A percentile compares a stretch with the other conserved stretches of the same genome.
Conservation (phyloP, 2,329 filamentous ascomycete species). For the Aspergillus pseudonomiae region DNA sequence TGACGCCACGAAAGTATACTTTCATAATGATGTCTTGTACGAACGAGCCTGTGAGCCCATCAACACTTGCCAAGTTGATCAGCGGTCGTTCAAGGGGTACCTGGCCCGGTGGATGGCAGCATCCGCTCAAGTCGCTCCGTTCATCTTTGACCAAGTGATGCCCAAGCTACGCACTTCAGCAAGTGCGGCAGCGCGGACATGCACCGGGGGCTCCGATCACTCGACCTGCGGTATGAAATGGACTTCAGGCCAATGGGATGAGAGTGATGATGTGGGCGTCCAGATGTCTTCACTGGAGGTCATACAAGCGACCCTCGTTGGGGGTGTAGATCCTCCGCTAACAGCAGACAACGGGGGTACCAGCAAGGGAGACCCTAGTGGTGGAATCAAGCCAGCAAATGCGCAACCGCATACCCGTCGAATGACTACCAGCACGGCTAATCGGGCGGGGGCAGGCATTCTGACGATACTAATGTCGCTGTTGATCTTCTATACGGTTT, state of each 20-base stretch:
- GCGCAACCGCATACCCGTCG: slow-evolving; percentile 19
- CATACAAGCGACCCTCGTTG: slow-evolving; percentile 38
- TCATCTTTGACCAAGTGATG: slow-evolving; percentile 54
- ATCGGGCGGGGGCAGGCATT: slow-evolving; percentile 48
- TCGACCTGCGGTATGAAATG: slow-evolving; percentile 46
- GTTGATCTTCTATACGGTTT: slow-evolving; percentile 36
- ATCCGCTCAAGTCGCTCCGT: slow-evolving; percentile 61
- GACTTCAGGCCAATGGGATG: slow-evolving; percentile 41
- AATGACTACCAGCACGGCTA: slow-evolving; percentile 34
- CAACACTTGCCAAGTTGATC: slow-evolving; percentile 63
- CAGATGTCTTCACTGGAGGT: slow-evolving; percentile 45
- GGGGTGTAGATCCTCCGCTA: slow-evolving; percentile 32
- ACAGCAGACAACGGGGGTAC: slow-evolving; percentile 36
- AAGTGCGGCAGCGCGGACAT: slow-evolving; percentile 56
- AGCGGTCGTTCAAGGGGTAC: slow-evolving; percentile 68
- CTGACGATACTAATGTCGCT: slow-evolving; percentile 44
- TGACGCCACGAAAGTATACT: slow-evolving; percentile 55
- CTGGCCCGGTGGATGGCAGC: slow-evolving; percentile 63
- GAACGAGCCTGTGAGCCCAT: slow-evolving; percentile 62
- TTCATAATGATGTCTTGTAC: slow-evolving; percentile 56
- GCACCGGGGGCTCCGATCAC: slow-evolving; percentile 50
- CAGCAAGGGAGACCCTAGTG: slow-evolving; percentile 36
- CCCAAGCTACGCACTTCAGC: slow-evolving; percentile 59
- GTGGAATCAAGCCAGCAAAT: slow-evolving; percentile 23
- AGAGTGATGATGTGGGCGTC: slow-evolving; percentile 41